A percentile compares a stretch with the other conserved stretches of the same genome.
Conservation (phyloP, 2,329 filamentous ascomycete species). For the Aspergillus arachidicola region DNA sequence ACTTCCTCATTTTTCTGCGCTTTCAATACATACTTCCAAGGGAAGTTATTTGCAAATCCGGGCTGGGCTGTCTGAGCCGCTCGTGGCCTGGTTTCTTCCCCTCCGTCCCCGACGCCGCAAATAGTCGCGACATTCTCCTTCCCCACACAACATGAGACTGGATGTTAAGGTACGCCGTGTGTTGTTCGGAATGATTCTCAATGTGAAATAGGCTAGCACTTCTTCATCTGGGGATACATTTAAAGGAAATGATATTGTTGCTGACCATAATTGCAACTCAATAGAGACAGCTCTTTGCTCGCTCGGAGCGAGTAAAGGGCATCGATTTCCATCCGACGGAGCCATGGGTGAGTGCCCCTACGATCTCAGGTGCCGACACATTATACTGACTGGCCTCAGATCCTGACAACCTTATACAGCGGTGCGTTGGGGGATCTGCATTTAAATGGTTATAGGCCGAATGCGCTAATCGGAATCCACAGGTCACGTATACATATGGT, state of each 20-base stretch:
- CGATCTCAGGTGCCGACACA: neutral
- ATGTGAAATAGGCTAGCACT: neutral
- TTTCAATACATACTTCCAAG: constrained; percentile 11
- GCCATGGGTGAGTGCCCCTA: constrained; percentile 71
- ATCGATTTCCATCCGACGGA: constrained; percentile 97
- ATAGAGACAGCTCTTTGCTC: constrained; percentile 79
- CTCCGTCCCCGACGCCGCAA: constrained; percentile 38
- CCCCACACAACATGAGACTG: constrained; percentile 56
- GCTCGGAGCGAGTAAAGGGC: constrained; percentile 94
- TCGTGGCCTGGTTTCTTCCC: constrained; percentile 34
- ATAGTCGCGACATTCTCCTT: constrained; percentile 33
- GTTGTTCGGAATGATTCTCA: constrained; percentile 5
- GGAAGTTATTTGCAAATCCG: constrained; percentile 16
- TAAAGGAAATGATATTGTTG: constrained; percentile 18
- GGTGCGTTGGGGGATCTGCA: constrained; percentile 57
- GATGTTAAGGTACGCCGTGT: constrained; percentile 58
- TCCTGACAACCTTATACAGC: constrained; percentile 92
- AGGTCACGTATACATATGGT: constrained; percentile 99
- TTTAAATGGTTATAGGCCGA: constrained; percentile 11
- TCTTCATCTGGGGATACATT: constrained; percentile 3
- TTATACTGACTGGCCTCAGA: constrained; percentile 46
- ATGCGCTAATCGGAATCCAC: constrained; percentile 43
- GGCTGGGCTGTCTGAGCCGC: constrained; percentile 38
- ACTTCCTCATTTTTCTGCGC: constrained; percentile 15
- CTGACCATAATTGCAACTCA: constrained; percentile 43